These are phyloP conservation scores for Closterium sp. DNA, from an alignment of 139 green algal genomes.

Conservation along the genomic window DNA sequence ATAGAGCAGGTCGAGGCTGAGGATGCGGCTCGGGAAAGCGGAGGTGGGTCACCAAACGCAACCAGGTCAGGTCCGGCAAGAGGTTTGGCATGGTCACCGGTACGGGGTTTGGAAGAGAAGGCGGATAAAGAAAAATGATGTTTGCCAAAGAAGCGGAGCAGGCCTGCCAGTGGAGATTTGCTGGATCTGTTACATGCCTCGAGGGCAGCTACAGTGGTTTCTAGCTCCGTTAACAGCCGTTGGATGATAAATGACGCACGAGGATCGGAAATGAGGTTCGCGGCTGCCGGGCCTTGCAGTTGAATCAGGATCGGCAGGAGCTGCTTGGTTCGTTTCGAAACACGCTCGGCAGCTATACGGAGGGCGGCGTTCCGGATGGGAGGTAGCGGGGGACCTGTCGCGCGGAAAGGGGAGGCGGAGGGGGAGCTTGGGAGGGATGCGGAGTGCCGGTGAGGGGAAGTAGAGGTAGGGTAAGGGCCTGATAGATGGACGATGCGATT, in stretches of 20 bases:
- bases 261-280: not conserved
- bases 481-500: not conserved
- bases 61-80: not conserved
- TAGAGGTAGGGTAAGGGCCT: not conserved
- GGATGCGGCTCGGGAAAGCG: not conserved
- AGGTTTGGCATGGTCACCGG: not conserved
- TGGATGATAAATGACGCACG: not conserved
- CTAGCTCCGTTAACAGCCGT: not conserved
- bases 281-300: not conserved
- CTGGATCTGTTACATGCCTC: not conserved
- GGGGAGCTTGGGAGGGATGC: not conserved
- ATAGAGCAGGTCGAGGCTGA: not conserved
- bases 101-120: not conserved
- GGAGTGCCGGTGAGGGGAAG: not conserved
- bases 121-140: not conserved
- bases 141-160: not conserved
- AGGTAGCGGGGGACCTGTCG: not conserved
- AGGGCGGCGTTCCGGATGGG: not conserved
- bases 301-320: not conserved
- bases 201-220: not conserved
- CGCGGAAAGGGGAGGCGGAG: not conserved
- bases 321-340: not conserved
- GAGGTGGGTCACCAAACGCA: not conserved
- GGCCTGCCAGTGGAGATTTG: not conserved
- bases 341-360: not conserved